Evolutionary conservation across 2,329 filamentous ascomycete genomes (phyloP).

Genomic region (Colletotrichum cordylinicola): DNA sequence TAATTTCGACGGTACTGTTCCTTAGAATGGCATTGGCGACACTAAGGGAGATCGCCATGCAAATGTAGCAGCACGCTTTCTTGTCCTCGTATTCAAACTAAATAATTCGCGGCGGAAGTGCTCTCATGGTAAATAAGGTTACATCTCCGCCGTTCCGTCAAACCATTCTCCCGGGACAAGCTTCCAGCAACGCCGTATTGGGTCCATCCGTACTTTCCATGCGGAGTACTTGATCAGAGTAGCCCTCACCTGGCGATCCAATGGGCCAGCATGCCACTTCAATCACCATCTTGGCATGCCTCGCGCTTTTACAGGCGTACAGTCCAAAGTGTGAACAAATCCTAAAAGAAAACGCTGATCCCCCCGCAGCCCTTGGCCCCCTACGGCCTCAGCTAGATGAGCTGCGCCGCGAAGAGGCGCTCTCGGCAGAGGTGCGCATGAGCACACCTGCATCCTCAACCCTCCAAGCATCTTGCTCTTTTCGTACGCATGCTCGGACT

Average conservation of each 20-base stretch:
- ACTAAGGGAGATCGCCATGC: too few relatives aligned
- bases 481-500: not conserved
- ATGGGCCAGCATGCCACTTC: not conserved
- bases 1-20: too few relatives aligned
- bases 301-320: not conserved
- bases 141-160: not conserved
- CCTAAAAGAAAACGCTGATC: not conserved
- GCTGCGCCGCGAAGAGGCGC: not conserved
- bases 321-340: not conserved
- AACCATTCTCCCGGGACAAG: not conserved
- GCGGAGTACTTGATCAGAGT: not conserved
- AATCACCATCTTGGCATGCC: not conserved
- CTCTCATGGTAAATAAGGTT: not conserved
- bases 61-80: too few relatives aligned
- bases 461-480: not conserved
- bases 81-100: too few relatives aligned
- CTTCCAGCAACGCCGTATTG: not conserved
- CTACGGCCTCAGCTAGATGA: not conserved
- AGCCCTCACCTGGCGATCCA: not conserved
- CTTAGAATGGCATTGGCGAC: too few relatives aligned
- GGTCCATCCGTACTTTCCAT: fast-evolving
- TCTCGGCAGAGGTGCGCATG: not conserved
- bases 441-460: not conserved
- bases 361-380: not conserved
- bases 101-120: too few relatives aligned